phyloP scores from a whole-genome alignment of 768 basidiomycete genomes.

The Boletellus ananiceps region DNA sequence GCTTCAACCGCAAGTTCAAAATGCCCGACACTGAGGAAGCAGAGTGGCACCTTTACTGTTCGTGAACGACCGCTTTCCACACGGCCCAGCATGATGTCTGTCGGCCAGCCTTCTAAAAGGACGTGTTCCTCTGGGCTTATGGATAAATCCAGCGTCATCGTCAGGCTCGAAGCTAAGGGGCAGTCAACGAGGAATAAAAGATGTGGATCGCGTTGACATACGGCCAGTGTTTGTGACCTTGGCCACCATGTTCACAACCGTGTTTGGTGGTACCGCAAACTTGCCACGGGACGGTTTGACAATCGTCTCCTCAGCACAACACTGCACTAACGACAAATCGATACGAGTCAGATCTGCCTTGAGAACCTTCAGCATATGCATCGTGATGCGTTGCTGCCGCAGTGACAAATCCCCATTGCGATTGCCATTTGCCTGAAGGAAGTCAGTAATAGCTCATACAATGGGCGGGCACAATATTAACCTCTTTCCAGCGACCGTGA shows the following conservation, averaged over 20 bases:
- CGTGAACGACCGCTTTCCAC: constrained; percentile 51
- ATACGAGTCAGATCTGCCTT: constrained; percentile 64
- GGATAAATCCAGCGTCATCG: constrained; percentile 50
- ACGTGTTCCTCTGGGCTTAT: constrained; percentile 60
- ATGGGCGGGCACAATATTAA: constrained; percentile 23
- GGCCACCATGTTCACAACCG: constrained; percentile 57
- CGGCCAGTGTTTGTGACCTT: constrained; percentile 62
- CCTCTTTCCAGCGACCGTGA: constrained; percentile 82
- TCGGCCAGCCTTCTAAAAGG: constrained; percentile 62
- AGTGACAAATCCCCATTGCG: constrained; percentile 76
- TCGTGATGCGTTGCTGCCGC: constrained; percentile 70
- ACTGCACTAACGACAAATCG: constrained; percentile 44
- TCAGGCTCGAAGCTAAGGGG: constrained; percentile 44
- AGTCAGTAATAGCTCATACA: background rate
- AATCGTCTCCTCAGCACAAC: constrained; percentile 21
- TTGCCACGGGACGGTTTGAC: constrained; percentile 31
- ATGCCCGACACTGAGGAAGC: constrained; percentile 67
- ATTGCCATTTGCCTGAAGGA: constrained; percentile 64
- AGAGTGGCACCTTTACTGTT: constrained; percentile 53
- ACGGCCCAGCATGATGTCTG: constrained; percentile 60
- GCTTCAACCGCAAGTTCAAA: constrained; percentile 48
- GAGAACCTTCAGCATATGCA: constrained; percentile 74
- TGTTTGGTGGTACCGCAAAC: constrained; percentile 50
- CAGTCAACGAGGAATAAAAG: constrained; percentile 8
- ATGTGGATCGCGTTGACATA: constrained; percentile 36